These are phyloP conservation scores for Drosera spatulata DNA, from an alignment of 179 eudicot genomes.

Conservation along the genomic window DNA sequence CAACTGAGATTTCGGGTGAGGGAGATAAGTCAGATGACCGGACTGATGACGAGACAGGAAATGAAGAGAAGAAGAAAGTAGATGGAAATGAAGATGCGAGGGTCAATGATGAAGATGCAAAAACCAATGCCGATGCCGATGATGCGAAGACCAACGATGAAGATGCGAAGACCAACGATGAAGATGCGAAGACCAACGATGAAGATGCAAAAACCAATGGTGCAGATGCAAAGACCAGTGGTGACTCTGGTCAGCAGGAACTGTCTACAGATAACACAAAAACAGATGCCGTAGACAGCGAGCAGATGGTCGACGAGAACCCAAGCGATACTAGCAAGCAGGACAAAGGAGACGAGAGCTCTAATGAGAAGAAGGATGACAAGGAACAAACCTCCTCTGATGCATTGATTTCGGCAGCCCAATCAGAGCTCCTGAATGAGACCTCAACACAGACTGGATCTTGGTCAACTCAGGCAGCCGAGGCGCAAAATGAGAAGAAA, in stretches of 20 bases:
- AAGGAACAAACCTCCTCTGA: conserved; percentile 35
- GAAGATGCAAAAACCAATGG: conserved; percentile 12
- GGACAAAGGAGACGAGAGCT: conserved; percentile 28
- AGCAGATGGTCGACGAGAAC: conserved; percentile 33
- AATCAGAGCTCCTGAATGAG: conserved; percentile 78
- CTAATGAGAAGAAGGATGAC: conserved; percentile 22
- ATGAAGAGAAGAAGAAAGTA: conserved; percentile 10
- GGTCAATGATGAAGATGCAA: conserved; percentile 5
- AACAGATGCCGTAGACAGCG: conserved; percentile 25
- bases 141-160: no score
- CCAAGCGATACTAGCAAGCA: conserved; percentile 22
- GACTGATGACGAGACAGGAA: conserved; percentile 10
- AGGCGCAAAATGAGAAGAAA: conserved; percentile 68
- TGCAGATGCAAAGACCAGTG: conserved; percentile 2
- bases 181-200: no score
- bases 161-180: no score
- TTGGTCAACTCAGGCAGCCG: conserved; percentile 76
- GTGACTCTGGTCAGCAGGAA: conserved; percentile 8
- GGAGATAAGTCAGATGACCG: conserved; percentile 14
- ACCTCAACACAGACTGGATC: conserved; percentile 60
- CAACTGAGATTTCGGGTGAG: conserved; percentile 7
- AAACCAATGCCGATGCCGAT: conserved; percentile 7
- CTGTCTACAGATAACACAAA: conserved; percentile 18
- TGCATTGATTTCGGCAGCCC: conserved; percentile 73
- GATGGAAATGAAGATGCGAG: conserved; percentile 13